phyloP scores from a whole-genome alignment of 148 eudicot genomes.

The Rhododendron kiyosumense region DNA sequence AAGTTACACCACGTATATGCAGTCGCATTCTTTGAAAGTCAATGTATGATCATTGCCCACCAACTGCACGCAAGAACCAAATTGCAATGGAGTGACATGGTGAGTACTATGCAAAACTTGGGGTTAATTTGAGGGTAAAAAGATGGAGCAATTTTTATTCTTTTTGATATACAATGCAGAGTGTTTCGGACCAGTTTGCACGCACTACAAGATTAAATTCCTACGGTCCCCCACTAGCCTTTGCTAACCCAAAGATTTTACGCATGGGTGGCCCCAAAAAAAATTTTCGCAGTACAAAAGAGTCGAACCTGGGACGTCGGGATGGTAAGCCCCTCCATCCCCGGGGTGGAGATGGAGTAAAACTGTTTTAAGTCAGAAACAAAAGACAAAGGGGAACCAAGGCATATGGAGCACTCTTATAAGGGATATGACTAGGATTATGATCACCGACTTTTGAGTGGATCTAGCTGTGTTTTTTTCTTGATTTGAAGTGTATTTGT shows the following conservation, averaged over 20 bases:
- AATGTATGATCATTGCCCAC: neutral
- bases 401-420: neutral
- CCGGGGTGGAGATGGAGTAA: neutral
- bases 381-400: neutral
- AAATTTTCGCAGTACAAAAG: too few relatives aligned
- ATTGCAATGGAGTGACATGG: neutral
- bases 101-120: neutral
- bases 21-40: neutral
- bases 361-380: neutral
- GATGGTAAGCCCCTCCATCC: too few relatives aligned
- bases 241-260: too few relatives aligned
- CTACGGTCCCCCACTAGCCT: accelerated
- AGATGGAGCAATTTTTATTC: neutral
- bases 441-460: neutral
- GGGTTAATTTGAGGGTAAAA: neutral
- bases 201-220: too few relatives aligned
- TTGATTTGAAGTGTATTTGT: neutral
- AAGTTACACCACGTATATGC: too few relatives aligned
- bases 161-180: too few relatives aligned
- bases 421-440: neutral
- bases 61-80: neutral
- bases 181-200: too few relatives aligned
- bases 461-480: neutral
- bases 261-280: too few relatives aligned
- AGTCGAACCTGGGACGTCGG: too few relatives aligned